These are phyloP conservation scores for Colletotrichum limetticola DNA, from an alignment of 2,329 filamentous ascomycete species.

Conservation along the genomic window DNA sequence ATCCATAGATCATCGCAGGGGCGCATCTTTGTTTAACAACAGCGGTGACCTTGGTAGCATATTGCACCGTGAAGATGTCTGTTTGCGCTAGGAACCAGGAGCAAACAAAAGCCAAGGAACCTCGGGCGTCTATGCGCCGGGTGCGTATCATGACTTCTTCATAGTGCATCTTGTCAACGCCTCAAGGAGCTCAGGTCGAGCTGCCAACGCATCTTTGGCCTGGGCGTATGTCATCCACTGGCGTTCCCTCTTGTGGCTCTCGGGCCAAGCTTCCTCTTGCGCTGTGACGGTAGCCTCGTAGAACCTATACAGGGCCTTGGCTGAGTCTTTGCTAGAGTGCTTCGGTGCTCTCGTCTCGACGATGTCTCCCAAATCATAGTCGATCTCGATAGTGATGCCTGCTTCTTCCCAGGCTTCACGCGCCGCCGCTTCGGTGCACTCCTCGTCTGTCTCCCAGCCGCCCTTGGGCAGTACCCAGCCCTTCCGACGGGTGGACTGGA, in stretches of 20 bases:
- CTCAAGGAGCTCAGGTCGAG: constrained; percentile 87
- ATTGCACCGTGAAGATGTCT: not conserved
- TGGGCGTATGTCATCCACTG: constrained; percentile 90
- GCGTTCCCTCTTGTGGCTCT: constrained; percentile 89
- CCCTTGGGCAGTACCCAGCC: constrained; percentile 98
- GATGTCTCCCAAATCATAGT: constrained; percentile 87
- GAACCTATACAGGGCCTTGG: constrained; percentile 78
- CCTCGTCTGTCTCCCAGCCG: constrained; percentile 96
- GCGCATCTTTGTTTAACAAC: not conserved
- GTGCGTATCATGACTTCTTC: constrained; percentile 42
- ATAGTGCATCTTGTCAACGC: constrained; percentile 85
- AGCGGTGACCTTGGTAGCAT: not conserved
- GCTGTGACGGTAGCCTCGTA: constrained; percentile 89
- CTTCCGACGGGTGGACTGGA: constrained; percentile 90
- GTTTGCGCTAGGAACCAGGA: constrained; percentile 12
- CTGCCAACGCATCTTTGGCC: constrained; percentile 80
- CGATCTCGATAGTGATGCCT: constrained; percentile 86
- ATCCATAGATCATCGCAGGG: constrained; percentile 6
- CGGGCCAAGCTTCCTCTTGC: constrained; percentile 91
- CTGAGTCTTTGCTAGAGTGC: constrained; percentile 69
- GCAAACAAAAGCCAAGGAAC: not conserved
- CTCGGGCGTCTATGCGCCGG: constrained; percentile 5
- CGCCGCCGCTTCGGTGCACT: constrained; percentile 81
- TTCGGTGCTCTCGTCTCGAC: constrained; percentile 86
- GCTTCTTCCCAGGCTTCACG: constrained; percentile 98